A percentile compares a stretch with the other conserved stretches of the same genome.
phyloP scores from a whole-genome alignment of 2,329 filamentous ascomycete genomes.

The Dothideomycetes sp. region DNA sequence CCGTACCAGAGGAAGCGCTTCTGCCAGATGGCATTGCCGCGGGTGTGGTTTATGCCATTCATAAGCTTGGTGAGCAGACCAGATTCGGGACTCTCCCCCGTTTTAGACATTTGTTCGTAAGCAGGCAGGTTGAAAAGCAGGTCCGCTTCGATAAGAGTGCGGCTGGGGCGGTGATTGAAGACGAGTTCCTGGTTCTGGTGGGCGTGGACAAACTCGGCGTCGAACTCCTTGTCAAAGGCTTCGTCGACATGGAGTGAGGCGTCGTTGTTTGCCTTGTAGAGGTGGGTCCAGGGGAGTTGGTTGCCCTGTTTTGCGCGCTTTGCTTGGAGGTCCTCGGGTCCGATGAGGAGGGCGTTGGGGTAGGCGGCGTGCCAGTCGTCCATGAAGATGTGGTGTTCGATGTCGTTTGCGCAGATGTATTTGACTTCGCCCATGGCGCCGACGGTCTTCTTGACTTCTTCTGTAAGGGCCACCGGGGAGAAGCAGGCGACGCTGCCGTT shows the following conservation, averaged over 20 bases:
- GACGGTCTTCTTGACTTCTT: constrained; percentile 54
- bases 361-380: constrained; percentile 73
- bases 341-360: constrained; percentile 69
- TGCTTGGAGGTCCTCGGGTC: constrained; percentile 69
- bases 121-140: constrained; percentile 85
- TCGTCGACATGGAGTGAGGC: constrained; percentile 44
- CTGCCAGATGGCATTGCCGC: constrained; percentile 57
- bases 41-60: constrained; percentile 46
- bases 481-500: constrained; percentile 76
- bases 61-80: constrained; percentile 51
- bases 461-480: constrained; percentile 79
- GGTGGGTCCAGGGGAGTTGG: constrained; percentile 33
- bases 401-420: constrained; percentile 80
- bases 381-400: constrained; percentile 92
- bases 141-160: constrained; percentile 78
- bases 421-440: constrained; percentile 44
- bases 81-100: constrained; percentile 41
- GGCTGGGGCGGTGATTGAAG: constrained; percentile 69
- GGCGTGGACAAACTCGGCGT: constrained; percentile 67
- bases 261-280: constrained; percentile 37
- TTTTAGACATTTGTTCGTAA: constrained; percentile 62
- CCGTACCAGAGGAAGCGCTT: constrained; percentile 77
- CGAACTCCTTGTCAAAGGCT: constrained; percentile 81
- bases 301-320: constrained; percentile 50
- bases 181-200: constrained; percentile 82